These are phyloP conservation scores for Rhodamnia argentea DNA, from an alignment of 345 rosid species.

Conservation along the genomic window DNA sequence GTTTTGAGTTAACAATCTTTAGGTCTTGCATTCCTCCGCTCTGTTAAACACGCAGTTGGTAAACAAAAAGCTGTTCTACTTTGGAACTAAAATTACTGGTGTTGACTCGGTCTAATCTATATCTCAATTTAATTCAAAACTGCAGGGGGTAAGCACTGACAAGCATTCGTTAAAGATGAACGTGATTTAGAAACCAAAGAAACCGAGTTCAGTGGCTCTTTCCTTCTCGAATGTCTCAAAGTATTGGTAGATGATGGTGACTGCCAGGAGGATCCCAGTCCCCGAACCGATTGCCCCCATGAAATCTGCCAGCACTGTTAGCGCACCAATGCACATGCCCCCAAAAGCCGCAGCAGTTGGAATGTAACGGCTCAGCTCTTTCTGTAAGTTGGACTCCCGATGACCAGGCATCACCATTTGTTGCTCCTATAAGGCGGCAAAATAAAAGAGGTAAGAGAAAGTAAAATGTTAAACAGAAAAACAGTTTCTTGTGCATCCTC, in stretches of 20 bases:
- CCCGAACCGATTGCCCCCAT: conserved; percentile 94
- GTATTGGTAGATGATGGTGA: conserved; percentile 77
- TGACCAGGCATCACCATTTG: conserved; percentile 99
- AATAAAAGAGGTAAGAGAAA: not conserved
- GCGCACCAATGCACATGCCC: conserved; percentile 81
- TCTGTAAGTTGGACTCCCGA: conserved; percentile 78
- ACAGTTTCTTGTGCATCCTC: not conserved
- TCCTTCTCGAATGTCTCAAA: conserved; percentile 94
- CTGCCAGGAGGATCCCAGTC: conserved; percentile 79
- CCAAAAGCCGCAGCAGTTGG: conserved; percentile 95
- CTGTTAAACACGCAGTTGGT: not conserved
- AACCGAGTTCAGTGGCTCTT: conserved; percentile 77
- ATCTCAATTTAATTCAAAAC: not conserved
- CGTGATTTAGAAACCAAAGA: conserved; percentile 55
- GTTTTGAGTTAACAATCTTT: not conserved
- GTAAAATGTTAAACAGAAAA: not conserved
- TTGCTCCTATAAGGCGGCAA: conserved; percentile 45
- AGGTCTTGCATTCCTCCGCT: not conserved
- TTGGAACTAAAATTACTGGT: not conserved
- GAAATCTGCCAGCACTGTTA: conserved; percentile 78
- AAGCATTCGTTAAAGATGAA: not conserved
- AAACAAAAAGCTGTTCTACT: not conserved
- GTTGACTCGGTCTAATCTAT: not conserved
- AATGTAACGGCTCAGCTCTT: conserved; percentile 76
- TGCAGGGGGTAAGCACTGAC: not conserved